Conservation (phyloP, 345 rosid genomes). For the Triadica sebifera region DNA sequence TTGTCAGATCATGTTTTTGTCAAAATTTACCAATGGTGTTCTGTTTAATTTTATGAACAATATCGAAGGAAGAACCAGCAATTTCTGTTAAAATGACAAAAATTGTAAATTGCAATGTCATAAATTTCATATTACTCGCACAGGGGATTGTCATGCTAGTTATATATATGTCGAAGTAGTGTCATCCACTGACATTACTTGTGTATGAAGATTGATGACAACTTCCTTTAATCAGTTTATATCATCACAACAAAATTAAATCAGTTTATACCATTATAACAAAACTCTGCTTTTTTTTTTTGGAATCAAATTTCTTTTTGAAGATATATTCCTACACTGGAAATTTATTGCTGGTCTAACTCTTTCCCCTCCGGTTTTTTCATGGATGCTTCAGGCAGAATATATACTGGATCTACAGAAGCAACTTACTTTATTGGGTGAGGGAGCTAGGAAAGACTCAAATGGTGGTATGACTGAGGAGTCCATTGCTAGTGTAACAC, state of each 20-base stretch:
- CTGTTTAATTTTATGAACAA: not conserved
- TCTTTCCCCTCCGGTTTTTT: not conserved
- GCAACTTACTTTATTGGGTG: slow-evolving; percentile 79
- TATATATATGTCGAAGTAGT: not conserved
- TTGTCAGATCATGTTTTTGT: not conserved
- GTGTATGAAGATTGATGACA: not conserved
- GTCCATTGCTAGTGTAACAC: slow-evolving; percentile 54
- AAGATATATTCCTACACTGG: not conserved
- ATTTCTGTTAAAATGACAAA: not conserved
- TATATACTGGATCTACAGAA: slow-evolving; percentile 82
- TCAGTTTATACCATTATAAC: no score
- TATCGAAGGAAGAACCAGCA: not conserved
- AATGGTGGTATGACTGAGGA: slow-evolving; percentile 62
- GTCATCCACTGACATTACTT: not conserved
- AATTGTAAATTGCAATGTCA: not conserved
- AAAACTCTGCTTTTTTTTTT: not conserved
- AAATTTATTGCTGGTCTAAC: not conserved
- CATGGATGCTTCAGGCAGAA: slow-evolving; percentile 57
- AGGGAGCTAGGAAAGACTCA: slow-evolving; percentile 61
- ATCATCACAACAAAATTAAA: no score
- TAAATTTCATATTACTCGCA: not conserved
- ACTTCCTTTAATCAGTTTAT: no score
- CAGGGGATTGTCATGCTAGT: not conserved
- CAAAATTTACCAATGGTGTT: not conserved
- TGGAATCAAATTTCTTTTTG: not conserved